Evolutionary conservation across 805 yeast genomes (phyloP).

Genomic region (Lipomyces oligophaga): DNA sequence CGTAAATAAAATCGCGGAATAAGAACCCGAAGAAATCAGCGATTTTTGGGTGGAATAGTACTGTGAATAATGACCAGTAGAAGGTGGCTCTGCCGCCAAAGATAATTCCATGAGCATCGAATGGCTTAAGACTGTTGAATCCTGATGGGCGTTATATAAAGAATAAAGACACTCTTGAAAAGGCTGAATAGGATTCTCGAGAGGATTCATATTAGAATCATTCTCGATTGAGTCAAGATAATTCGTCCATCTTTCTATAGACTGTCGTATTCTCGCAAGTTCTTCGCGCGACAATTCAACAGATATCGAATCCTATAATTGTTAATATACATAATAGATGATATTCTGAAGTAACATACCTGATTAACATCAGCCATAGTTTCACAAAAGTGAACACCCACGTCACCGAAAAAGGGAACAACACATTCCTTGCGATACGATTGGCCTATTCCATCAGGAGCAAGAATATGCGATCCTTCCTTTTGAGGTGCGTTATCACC

Average conservation of each 20-base stretch:
- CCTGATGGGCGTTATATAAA: conserved; percentile 35
- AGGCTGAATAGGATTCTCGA: conserved; percentile 34
- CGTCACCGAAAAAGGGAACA: conserved; percentile 88
- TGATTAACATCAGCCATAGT: conserved; percentile 25
- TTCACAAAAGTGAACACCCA: conserved; percentile 50
- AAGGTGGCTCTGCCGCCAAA: conserved; percentile 58
- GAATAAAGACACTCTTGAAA: conserved; percentile 44
- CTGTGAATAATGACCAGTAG: conserved; percentile 44
- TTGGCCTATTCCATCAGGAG: conserved; percentile 82
- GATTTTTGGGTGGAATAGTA: conserved; percentile 48
- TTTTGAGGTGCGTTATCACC: conserved; percentile 51
- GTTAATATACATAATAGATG: no score
- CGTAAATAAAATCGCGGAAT: conserved; percentile 62
- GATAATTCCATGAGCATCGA: conserved; percentile 61
- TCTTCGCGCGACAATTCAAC: conserved; percentile 59
- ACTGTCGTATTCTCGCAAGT: conserved; percentile 63
- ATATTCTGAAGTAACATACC: conserved; percentile 2
- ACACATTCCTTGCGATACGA: conserved; percentile 69
- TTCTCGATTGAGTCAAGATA: conserved; percentile 10
- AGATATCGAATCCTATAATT: conserved; percentile 33
- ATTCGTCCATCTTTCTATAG: conserved; percentile 73
- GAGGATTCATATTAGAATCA: background rate
- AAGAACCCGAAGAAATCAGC: conserved; percentile 59
- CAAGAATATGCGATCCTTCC: conserved; percentile 67
- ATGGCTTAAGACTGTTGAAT: conserved; percentile 44